These are phyloP conservation scores for Gnetum montanum DNA, from an alignment of 75 land plant species.

Conservation along the genomic window DNA sequence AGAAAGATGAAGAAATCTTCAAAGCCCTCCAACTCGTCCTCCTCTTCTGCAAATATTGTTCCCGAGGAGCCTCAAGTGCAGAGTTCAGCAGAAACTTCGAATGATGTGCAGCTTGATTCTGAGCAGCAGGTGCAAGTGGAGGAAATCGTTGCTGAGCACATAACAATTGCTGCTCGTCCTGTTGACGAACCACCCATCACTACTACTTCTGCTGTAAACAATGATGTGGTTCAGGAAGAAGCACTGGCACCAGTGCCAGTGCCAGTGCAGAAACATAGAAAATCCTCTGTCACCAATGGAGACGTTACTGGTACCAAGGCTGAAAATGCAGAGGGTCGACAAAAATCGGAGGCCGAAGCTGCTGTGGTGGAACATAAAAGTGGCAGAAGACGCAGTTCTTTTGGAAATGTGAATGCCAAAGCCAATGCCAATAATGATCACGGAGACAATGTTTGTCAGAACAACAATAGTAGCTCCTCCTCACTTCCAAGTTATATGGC, in stretches of 20 bases:
- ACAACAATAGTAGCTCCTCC: too few species aligned
- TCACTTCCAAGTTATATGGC: slow-evolving; percentile 90
- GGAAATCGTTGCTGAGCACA: slow-evolving; percentile 3
- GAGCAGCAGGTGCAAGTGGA: not conserved
- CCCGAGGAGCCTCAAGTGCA: too few species aligned
- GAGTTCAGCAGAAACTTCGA: too few species aligned
- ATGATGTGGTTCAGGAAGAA: slow-evolving; percentile 5
- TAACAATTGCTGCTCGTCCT: too few species aligned
- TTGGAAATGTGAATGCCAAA: slow-evolving; percentile 20
- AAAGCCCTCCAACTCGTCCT: too few species aligned
- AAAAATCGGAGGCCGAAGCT: not conserved
- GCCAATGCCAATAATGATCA: slow-evolving; percentile 46
- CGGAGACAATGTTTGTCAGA: slow-evolving; percentile 32
- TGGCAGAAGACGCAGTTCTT: slow-evolving; percentile 28
- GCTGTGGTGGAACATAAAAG: slow-evolving; percentile 17
- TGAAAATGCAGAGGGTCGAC: not conserved
- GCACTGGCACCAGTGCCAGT: not conserved
- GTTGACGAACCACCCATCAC: too few species aligned
- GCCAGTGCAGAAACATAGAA: not conserved
- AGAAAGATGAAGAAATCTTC: too few species aligned
- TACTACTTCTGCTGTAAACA: too few species aligned
- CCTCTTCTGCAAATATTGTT: not conserved
- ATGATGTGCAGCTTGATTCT: slow-evolving; percentile 7
- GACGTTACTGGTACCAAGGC: not conserved
- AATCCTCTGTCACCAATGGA: slow-evolving; percentile 6